Base-by-base conservation (phyloP, 1,284 basidiomycete genomes). In the Albatrellus sp. region DNA sequence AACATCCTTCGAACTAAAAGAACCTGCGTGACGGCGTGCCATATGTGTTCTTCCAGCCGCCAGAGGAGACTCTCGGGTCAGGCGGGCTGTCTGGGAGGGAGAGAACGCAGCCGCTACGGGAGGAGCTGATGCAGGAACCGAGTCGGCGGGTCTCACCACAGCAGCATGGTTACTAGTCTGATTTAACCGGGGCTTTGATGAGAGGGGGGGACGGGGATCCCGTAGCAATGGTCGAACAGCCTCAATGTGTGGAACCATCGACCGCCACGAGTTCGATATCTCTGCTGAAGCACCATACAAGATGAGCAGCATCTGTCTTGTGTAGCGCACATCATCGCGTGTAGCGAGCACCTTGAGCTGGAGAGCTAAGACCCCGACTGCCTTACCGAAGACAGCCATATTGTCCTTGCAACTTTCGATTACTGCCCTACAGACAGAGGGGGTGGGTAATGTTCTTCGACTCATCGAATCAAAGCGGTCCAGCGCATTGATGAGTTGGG, bases 201-300 rank as follows among this genome's bases (percentile, higher is more conserved):
- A 54, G 14, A 61, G 57, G 4, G 61, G 61, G 35, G 60, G 63
- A 24, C 64, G 61, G 45, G 63, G 61, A 13, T 68, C 68, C 47
- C 68, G 70, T 19, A 92, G 65, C 36, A 84, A 67, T 4, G 79
- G 74, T 49, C 75, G 76, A 40, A 94, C 75, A 11, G 78, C 72
- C 19, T 80, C 77, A 2, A 90, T 66, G 31, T 90, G 73, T 3
- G 83, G 82, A 5, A 73, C 67, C 67, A 98, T 84, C 16, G 71
- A 66, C 54, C 75, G 73, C 92, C 94, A 98, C 11, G 91, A 82
- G 53, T 75, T 74, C 1, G 83, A 79, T 38, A 98, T 80, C 63
- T 99, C 96, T 3, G 83, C 87, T 57, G 84, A 81, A 12, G 90
- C 87, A 5, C 91, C 93, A 56, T 92, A 93, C 24, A 98, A 72